Percentiles rank a stretch among this genome's conserved stretches.
Evolutionary conservation across 352 stramenopile species (phyloP).

Genomic region (Stephanocyclus meneghinianus): DNA sequence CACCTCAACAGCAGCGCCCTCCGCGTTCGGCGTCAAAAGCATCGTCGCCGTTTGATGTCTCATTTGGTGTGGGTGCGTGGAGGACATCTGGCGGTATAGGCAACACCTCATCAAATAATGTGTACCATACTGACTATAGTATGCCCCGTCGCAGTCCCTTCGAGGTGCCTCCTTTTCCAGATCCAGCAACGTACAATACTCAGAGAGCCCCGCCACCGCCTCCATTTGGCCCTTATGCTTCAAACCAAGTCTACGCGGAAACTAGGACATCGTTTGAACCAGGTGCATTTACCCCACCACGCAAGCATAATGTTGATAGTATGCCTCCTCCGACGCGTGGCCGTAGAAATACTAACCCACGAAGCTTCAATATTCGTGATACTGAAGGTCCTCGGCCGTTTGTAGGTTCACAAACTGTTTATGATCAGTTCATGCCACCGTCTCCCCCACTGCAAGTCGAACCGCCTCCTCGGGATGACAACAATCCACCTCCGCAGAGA

Average conservation of each 20-base stretch:
- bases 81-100: conserved; percentile 9
- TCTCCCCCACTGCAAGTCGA: conserved; percentile 34
- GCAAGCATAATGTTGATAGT: conserved; percentile 32
- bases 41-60: conserved; percentile 18
- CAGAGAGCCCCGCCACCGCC: not conserved
- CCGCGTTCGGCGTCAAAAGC: conserved; percentile 14
- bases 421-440: conserved; percentile 23
- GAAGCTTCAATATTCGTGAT: conserved; percentile 41
- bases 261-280: conserved; percentile 21
- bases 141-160: conserved; percentile 32
- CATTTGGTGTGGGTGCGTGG: conserved; percentile 22
- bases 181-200: conserved; percentile 7
- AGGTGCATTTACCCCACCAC: conserved; percentile 29
- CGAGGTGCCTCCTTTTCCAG: conserved; percentile 39
- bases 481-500: conserved; percentile 20
- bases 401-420: conserved; percentile 10
- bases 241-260: conserved; percentile 1
- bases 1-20: conserved; percentile 10
- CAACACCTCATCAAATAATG: not conserved
- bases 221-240: conserved; percentile 4
- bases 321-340: conserved; percentile 17
- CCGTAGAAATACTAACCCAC: conserved; percentile 14
- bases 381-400: conserved; percentile 13
- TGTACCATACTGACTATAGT: not conserved
- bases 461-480: conserved; percentile 30